Conservation (phyloP, 768 basidiomycete species). For the Leccinum truebloodii region DNA sequence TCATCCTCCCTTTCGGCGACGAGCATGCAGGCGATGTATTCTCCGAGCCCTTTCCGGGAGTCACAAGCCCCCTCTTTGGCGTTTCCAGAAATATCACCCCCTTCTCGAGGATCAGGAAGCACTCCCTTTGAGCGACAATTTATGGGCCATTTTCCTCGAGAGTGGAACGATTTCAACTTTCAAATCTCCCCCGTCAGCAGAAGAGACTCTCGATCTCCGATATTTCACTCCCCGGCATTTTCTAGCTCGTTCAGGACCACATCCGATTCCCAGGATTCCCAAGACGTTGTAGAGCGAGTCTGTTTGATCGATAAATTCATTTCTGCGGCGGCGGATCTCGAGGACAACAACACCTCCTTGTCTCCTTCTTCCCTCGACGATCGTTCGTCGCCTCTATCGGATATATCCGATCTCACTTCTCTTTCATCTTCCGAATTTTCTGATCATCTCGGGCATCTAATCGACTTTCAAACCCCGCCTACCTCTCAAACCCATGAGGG, state of each 20-base stretch:
- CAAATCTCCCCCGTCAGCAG: slow-evolving; percentile 29
- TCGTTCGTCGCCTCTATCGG: slow-evolving; percentile 28
- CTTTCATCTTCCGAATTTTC: slow-evolving; percentile 27
- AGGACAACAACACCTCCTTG: neutral
- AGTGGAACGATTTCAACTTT: slow-evolving; percentile 17
- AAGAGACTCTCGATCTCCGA: neutral
- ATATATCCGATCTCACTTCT: slow-evolving; percentile 32
- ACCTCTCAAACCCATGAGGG: slow-evolving; percentile 18
- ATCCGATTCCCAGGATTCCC: slow-evolving; percentile 10
- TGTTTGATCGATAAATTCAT: slow-evolving; percentile 32
- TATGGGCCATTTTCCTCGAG: slow-evolving; percentile 16
- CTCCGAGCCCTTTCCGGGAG: slow-evolving; percentile 29
- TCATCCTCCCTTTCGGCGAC: slow-evolving; percentile 13
- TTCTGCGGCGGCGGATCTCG: slow-evolving; percentile 22
- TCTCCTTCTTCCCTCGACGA: slow-evolving; percentile 8
- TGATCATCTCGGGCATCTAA: slow-evolving; percentile 1
- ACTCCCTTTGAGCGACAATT: slow-evolving; percentile 35
- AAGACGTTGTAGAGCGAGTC: slow-evolving; percentile 14
- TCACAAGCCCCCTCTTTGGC: slow-evolving; percentile 20
- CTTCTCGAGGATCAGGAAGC: slow-evolving; percentile 24
- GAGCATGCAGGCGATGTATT: slow-evolving; percentile 21
- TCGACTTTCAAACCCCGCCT: slow-evolving; percentile 16
- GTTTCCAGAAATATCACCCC: slow-evolving; percentile 30
- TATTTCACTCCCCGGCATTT: slow-evolving; percentile 8
- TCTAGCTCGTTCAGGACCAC: slow-evolving; percentile 1